Base-by-base conservation (phyloP, 148 eudicot genomes). In the Selenicereus undatus region DNA sequence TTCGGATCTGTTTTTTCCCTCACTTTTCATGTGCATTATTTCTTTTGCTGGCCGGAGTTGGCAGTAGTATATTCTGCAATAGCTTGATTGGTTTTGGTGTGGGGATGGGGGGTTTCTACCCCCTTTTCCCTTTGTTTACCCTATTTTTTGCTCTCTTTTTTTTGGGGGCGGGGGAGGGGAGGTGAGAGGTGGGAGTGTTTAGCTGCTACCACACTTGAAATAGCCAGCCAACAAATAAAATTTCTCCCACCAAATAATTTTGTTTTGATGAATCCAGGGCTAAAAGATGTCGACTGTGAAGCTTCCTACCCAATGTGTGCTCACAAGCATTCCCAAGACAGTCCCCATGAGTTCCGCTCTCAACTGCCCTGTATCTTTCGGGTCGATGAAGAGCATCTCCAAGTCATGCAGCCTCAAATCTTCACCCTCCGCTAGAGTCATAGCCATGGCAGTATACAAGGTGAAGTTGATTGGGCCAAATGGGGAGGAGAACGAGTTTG, bases 371-470 rank as follows among this genome's bases (percentile, higher is more conserved):
- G 45, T 84, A 52, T 91, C 88, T 12, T 69, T 89, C 27, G 84
- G 81, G 0, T 81, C 88, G 26, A 72, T 82, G 3, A 87, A 84
- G 76, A 83, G 81, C 72, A 60, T 86, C 75, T 83, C 89, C 52
- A 89, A 86, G 80, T 20, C 88, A 68, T 85, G 89, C 52, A 88
- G 91, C 48, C 80, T 91, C 78, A 89, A 87, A 81, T 65, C 86
- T 4, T 79, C 84, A 29, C 69, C 85, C 0, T 14, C 71, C 29
- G 87, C 82, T 77, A 85, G 81, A 81, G 77, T 85, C 35, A 75
- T 86, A 10, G 91, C 93, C 45, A 91, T 89, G 93, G 91, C 94
- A 20, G 80, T 71, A 0, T 88, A 91, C 90, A 91, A 92, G 86
- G 84, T 94, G 27, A 94, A 88, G 81, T 75, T 94, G 81, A 64